Percentiles rank a stretch among this genome's conserved stretches.
Conservation (phyloP, 805 yeast species). For the Kregervanrija fluxuum region DNA sequence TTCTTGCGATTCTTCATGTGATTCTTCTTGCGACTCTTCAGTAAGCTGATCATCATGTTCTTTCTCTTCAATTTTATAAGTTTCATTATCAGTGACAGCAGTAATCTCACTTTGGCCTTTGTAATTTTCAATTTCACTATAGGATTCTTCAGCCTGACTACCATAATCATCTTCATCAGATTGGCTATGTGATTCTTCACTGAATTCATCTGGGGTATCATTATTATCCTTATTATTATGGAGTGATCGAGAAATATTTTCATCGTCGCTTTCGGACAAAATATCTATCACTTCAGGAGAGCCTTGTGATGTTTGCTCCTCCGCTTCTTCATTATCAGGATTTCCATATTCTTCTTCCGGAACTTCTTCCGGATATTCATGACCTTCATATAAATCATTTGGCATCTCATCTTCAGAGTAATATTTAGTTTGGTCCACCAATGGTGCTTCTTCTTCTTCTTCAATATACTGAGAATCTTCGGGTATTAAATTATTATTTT, state of each 20-base stretch:
- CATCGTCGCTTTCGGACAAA: constrained; percentile 7
- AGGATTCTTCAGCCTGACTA: too few relatives aligned
- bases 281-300: constrained; percentile 2
- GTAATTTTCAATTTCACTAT: too few relatives aligned
- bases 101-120: too few relatives aligned
- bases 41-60: too few relatives aligned
- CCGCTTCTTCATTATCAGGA: not conserved
- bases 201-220: too few relatives aligned
- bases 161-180: constrained; percentile 3
- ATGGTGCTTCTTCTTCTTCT: constrained; percentile 13
- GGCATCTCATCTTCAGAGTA: not conserved
- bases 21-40: too few relatives aligned
- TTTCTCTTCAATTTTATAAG: too few relatives aligned
- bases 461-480: constrained; percentile 5
- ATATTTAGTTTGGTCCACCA: constrained; percentile 10
- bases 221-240: too few relatives aligned
- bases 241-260: too few relatives aligned
- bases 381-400: not conserved
- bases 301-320: not conserved
- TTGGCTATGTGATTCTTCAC: not conserved
- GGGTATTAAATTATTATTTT: not conserved
- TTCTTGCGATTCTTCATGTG: too few relatives aligned
- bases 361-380: constrained; percentile 7
- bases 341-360: constrained; percentile 5
- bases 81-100: too few relatives aligned